These are phyloP conservation scores for Daldinia childiae DNA, from an alignment of 495 filamentous ascomycete species.

Conservation along the genomic window DNA sequence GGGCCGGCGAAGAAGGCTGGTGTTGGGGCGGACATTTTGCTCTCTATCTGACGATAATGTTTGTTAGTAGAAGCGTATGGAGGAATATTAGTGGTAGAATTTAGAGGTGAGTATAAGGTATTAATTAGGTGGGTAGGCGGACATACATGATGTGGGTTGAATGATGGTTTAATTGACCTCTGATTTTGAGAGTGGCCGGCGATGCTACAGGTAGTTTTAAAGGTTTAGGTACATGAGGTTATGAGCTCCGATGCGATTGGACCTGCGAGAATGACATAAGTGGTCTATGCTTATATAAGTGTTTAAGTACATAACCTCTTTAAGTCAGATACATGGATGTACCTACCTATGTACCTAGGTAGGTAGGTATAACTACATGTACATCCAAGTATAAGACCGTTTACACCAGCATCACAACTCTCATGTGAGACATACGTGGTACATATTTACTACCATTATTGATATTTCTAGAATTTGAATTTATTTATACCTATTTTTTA, in stretches of 20 bases:
- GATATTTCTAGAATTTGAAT: too few relatives aligned
- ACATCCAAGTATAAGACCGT: too few relatives aligned
- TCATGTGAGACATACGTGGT: too few relatives aligned
- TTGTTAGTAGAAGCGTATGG: too few relatives aligned
- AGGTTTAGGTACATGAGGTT: slow-evolving; percentile 5
- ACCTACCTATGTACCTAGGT: too few relatives aligned
- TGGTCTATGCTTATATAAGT: slow-evolving; percentile 18
- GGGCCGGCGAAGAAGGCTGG: slow-evolving; percentile 87
- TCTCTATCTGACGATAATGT: too few relatives aligned
- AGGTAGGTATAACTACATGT: too few relatives aligned
- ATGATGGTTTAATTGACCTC: slow-evolving; percentile 32
- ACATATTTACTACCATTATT: too few relatives aligned
- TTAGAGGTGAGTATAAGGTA: background rate
- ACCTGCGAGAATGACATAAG: background rate
- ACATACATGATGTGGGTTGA: background rate
- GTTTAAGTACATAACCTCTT: background rate
- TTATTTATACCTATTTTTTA: too few relatives aligned
- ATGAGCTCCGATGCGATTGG: slow-evolving; percentile 24
- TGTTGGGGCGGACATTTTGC: slow-evolving; percentile 58
- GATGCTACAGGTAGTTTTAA: slow-evolving; percentile 8
- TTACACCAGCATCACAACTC: too few relatives aligned
- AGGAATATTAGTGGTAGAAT: too few relatives aligned
- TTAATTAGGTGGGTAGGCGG: background rate
- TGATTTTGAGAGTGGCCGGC: slow-evolving; percentile 15
- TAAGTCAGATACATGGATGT: too few relatives aligned